Evolutionary conservation across 2,329 filamentous ascomycete species (phyloP).

Genomic region (Sphaerulina populicola): DNA sequence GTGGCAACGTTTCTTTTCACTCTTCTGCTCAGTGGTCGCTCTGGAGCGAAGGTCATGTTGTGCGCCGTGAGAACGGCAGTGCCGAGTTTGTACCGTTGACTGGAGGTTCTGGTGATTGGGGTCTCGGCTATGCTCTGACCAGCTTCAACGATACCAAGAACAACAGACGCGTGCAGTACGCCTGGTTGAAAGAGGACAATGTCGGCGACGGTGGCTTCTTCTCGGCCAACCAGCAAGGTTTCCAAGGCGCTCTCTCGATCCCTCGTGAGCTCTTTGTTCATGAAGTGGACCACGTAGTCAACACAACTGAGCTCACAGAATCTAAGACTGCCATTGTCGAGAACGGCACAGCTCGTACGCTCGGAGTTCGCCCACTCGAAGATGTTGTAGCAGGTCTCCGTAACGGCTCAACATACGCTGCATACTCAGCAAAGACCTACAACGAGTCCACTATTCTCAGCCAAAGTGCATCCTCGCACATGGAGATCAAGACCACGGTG

Average conservation of each 20-base stretch:
- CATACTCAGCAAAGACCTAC: constrained; percentile 24
- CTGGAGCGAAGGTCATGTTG: constrained; percentile 40
- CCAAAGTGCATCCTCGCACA: constrained; percentile 32
- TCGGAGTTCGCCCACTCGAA: constrained; percentile 38
- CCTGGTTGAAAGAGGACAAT: constrained; percentile 41
- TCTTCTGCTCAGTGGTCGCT: constrained; percentile 38
- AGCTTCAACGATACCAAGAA: constrained; percentile 45
- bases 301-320: constrained; percentile 24
- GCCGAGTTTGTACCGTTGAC: constrained; percentile 39
- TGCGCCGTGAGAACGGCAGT: constrained; percentile 38
- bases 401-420: constrained; percentile 23
- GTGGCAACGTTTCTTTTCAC: constrained; percentile 39
- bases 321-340: constrained; percentile 21
- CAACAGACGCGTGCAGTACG: constrained; percentile 42
- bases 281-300: constrained; percentile 35
- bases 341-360: constrained; percentile 38
- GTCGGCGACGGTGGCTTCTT: constrained; percentile 33
- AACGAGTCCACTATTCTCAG: constrained; percentile 26
- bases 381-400: constrained; percentile 40
- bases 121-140: constrained; percentile 39
- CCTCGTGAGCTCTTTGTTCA: constrained; percentile 43
- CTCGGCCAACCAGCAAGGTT: constrained; percentile 37
- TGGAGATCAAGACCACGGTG: constrained; percentile 36
- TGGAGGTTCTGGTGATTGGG: constrained; percentile 40
- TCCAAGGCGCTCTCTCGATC: constrained; percentile 39